Evolutionary conservation across 225 moss, liverwort and hornwort genomes (phyloP), one percentile per base, ranked within the genome.

Genomic region (Climacium dendroides): DNA sequence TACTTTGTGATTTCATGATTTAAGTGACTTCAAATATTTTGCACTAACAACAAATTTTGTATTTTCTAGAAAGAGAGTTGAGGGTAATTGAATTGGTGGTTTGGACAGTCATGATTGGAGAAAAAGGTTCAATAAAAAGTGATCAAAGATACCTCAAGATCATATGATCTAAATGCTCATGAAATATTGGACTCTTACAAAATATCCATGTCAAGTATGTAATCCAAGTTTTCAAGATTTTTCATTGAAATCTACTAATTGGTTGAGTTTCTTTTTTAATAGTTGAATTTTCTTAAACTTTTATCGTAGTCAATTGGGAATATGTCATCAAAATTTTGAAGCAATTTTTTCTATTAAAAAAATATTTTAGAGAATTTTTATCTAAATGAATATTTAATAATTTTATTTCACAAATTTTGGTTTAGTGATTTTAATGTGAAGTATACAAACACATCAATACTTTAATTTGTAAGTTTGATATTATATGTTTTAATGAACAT

Each of bases 201-300:
- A 67, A 6, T 67, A 37, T 37, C 13, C 0, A 67, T 0, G 2
- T 23, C 0, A 1, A 23, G 6, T 67, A 37, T 37, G 22, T 7
- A 37, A 37, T 37, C 13, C 7, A 23, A 11, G 7, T 13, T 39
- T 23, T 37, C 3, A 37, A 22, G 10, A 37, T 67, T 67, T 67
- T 67, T 22, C 67, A 67, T 37, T 67, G 11, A 66, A 3, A 11
- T n/a, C 7, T 66, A 7, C 22, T 66, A 23, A 7, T 67, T 23
- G 2, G 7, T 67, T 67, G 37, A 7, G 1, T n/a, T 9, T 37
- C 7, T 37, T 37, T 13, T 37, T 23, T 23, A 6, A 45, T 45
- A 13, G 4, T 67, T 13, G 4, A 67, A 37, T 23, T 37, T 67
- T 67, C 2, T 13, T 13, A 23, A 67, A 37, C 4, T 67, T 7